Evolutionary conservation across 768 basidiomycete species (phyloP).

Genomic region (Pleurotus cornucopiae): DNA sequence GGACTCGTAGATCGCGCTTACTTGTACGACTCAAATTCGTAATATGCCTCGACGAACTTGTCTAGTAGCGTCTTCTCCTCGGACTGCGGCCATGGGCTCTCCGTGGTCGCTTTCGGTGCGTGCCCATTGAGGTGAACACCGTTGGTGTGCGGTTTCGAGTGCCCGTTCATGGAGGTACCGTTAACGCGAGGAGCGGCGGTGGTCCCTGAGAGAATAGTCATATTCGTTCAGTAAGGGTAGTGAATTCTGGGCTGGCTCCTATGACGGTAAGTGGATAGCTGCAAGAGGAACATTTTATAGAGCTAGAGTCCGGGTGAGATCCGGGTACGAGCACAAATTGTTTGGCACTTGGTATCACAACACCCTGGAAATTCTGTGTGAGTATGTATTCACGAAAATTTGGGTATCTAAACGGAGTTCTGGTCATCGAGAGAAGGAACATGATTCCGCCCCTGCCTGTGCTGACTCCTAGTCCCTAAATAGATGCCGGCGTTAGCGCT

Average conservation of each 20-base stretch:
- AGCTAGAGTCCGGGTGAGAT: slow-evolving; percentile 8
- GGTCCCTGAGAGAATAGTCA: slow-evolving; percentile 1
- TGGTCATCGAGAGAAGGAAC: too few species aligned
- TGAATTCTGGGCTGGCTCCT: not conserved
- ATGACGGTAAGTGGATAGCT: not conserved
- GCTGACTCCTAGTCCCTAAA: too few species aligned
- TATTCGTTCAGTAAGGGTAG: not conserved
- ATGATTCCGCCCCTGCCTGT: too few species aligned
- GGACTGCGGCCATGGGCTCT: not conserved
- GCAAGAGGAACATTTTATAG: not conserved
- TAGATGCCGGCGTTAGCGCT: too few species aligned
- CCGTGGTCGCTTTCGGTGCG: not conserved
- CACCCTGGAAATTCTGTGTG: not conserved
- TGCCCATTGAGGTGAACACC: slow-evolving; percentile 1
- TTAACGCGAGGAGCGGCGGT: not conserved
- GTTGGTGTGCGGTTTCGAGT: not conserved
- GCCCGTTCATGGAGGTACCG: not conserved
- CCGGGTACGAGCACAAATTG: not conserved
- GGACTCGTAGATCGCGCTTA: slow-evolving; percentile 20
- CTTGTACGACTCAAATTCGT: slow-evolving; percentile 56
- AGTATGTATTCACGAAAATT: not conserved
- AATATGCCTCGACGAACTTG: slow-evolving; percentile 43
- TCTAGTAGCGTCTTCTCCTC: not conserved
- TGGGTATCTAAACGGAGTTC: slow-evolving; percentile 1
- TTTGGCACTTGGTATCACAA: not conserved